Evolutionary conservation across 2,329 filamentous ascomycete species (phyloP).

Genomic region (Aureobasidium sp.): DNA sequence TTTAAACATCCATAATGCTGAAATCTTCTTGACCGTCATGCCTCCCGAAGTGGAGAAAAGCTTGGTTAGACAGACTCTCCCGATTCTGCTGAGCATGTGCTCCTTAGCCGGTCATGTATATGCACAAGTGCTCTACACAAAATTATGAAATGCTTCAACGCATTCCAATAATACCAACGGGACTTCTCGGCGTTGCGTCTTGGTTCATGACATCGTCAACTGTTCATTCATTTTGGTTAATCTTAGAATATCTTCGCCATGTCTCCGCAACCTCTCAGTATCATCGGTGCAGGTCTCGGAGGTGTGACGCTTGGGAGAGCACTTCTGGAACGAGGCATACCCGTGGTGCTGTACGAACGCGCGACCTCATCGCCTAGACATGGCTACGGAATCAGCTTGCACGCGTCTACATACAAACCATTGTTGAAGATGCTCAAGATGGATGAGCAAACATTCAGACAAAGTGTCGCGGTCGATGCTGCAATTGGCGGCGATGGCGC

Average conservation of each 20-base stretch:
- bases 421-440: slow-evolving; percentile 26
- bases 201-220: background rate
- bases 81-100: background rate
- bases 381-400: slow-evolving; percentile 33
- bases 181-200: background rate
- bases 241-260: slow-evolving; percentile 8
- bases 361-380: slow-evolving; percentile 21
- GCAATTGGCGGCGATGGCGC: slow-evolving; percentile 20
- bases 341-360: slow-evolving; percentile 27
- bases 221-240: background rate
- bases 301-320: slow-evolving; percentile 33
- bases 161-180: background rate
- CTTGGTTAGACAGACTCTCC: background rate
- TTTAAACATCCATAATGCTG: background rate
- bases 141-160: background rate
- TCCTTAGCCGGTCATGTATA: background rate
- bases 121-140: background rate
- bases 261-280: slow-evolving; percentile 28
- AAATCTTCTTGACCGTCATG: background rate
- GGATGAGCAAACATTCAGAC: slow-evolving; percentile 25
- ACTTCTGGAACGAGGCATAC: slow-evolving; percentile 26
- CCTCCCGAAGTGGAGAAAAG: background rate
- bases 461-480: slow-evolving; percentile 26
- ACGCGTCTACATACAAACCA: slow-evolving; percentile 24
- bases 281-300: slow-evolving; percentile 39